phyloP scores from a whole-genome alignment of 1,284 basidiomycete species.

The Paramarasmius palmivorus region DNA sequence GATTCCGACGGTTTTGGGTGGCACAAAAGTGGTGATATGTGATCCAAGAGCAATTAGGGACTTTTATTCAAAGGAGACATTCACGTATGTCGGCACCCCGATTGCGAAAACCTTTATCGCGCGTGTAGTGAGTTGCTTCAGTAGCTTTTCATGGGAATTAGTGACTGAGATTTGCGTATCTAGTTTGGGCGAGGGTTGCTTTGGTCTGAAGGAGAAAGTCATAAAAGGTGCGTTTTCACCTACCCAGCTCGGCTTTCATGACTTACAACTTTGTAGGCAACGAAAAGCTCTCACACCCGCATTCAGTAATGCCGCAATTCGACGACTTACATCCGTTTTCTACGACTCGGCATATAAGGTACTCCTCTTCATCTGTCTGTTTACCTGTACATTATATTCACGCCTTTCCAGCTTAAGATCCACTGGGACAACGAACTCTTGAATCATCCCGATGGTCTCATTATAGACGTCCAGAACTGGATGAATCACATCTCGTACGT shows the following conservation, averaged over 20 bases:
- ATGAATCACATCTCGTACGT: constrained; percentile 44
- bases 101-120: constrained; percentile 39
- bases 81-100: constrained; percentile 43
- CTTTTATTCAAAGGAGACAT: constrained; percentile 50
- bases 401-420: constrained; percentile 4
- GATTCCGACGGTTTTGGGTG: constrained; percentile 40
- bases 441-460: background rate
- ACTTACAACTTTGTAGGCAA: constrained; percentile 34
- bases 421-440: constrained; percentile 13
- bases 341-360: constrained; percentile 35
- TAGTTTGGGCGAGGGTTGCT: constrained; percentile 51
- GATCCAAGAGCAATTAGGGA: constrained; percentile 58
- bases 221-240: background rate
- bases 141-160: background rate
- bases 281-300: constrained; percentile 45
- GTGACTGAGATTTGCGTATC: background rate
- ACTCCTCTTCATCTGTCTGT: constrained; percentile 12
- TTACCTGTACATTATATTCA: constrained; percentile 6
- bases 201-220: constrained; percentile 52
- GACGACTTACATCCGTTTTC: constrained; percentile 41
- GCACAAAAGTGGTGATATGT: constrained; percentile 41
- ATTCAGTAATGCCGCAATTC: constrained; percentile 45
- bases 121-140: constrained; percentile 35
- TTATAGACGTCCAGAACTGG: constrained; percentile 47
- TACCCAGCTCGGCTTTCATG: background rate